Conservation (phyloP, 1,284 basidiomycete genomes). For the Gymnopus androsaceus region DNA sequence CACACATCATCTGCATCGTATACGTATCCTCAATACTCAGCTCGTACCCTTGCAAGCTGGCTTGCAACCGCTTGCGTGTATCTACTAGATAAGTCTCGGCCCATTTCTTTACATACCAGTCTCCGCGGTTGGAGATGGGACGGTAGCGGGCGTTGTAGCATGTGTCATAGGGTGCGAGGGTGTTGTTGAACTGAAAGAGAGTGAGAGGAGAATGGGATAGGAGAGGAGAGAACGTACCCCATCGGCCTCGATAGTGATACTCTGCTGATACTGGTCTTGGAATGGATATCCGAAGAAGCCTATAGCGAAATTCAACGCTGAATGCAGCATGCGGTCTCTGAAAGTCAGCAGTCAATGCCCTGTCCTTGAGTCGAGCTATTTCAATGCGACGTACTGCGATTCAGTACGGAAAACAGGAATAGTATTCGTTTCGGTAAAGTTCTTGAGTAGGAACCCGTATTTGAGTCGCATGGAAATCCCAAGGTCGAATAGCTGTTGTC, state of each 20-base stretch:
- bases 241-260: slow-evolving; percentile 73
- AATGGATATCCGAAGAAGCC: slow-evolving; percentile 87
- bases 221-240: slow-evolving; percentile 45
- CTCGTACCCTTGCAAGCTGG: slow-evolving; percentile 63
- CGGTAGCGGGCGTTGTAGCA: slow-evolving; percentile 61
- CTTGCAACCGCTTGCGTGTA: slow-evolving; percentile 65
- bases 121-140: slow-evolving; percentile 56
- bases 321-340: slow-evolving; percentile 81
- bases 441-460: slow-evolving; percentile 80
- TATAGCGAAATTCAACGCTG: slow-evolving; percentile 82
- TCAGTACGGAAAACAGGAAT: slow-evolving; percentile 88
- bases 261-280: slow-evolving; percentile 77
- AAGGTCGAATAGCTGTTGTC: slow-evolving; percentile 76
- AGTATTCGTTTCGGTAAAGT: slow-evolving; percentile 71
- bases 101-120: slow-evolving; percentile 65
- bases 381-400: slow-evolving; percentile 62
- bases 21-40: slow-evolving; percentile 74
- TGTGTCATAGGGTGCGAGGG: slow-evolving; percentile 73
- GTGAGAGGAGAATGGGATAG: not conserved
- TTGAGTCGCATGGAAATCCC: slow-evolving; percentile 75
- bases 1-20: slow-evolving; percentile 76
- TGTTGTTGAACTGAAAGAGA: slow-evolving; percentile 69
- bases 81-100: slow-evolving; percentile 68
- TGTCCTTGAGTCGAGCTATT: not conserved
- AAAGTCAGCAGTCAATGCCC: not conserved